phyloP scores from a whole-genome alignment of 768 basidiomycete species.

The Calocybe cyanea region DNA sequence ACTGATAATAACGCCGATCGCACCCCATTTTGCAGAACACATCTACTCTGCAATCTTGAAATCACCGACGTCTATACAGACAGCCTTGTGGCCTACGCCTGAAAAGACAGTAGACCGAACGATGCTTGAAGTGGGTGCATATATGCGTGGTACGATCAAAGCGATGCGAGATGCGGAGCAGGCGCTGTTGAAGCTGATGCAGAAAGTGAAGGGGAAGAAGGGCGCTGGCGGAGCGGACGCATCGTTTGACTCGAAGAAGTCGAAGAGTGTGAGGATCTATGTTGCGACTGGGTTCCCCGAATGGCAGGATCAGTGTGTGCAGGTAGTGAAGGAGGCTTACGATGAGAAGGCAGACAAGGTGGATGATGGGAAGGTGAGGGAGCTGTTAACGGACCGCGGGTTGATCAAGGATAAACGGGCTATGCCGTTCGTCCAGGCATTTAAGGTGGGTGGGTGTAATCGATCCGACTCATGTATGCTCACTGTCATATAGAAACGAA shows the following conservation, averaged over 20 bases:
- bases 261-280: conserved; percentile 85
- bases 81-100: conserved; percentile 79
- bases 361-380: conserved; percentile 78
- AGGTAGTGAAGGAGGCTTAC: conserved; percentile 69
- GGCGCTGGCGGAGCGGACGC: conserved; percentile 32
- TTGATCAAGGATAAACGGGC: conserved; percentile 92
- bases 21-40: conserved; percentile 93
- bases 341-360: conserved; percentile 54
- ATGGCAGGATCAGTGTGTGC: conserved; percentile 88
- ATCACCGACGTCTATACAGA: conserved; percentile 73
- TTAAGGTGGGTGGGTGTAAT: conserved; percentile 64
- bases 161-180: conserved; percentile 87
- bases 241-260: conserved; percentile 80
- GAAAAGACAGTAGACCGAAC: conserved; percentile 54
- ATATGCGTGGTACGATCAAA: conserved; percentile 92
- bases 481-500: conserved; percentile 60
- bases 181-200: conserved; percentile 70
- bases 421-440: conserved; percentile 92
- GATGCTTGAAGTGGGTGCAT: conserved; percentile 68
- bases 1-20: conserved; percentile 79
- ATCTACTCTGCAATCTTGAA: conserved; percentile 77
- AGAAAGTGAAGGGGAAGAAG: conserved; percentile 70
- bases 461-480: conserved; percentile 3
- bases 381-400: conserved; percentile 62
- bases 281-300: conserved; percentile 88